Base-by-base conservation (phyloP, 352 stramenopile genomes). In the Globisporangium iwayamae region DNA sequence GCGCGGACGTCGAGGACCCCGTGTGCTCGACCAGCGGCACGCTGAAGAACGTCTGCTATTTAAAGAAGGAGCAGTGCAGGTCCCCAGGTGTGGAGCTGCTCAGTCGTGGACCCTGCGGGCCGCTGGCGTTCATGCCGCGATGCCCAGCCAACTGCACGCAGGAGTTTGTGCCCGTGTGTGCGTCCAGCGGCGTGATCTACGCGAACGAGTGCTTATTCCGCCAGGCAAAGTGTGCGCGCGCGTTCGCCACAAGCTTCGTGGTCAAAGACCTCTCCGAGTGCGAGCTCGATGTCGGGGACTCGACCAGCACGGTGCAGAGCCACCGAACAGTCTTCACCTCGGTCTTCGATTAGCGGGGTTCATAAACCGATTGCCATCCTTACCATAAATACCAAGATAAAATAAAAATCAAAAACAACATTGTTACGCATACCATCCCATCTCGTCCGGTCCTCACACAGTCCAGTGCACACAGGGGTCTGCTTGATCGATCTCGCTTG, bases 131-230 rank as follows among this genome's bases (percentile, higher is more conserved):
- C 5, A 55, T 78, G 32, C 50, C 73, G 5, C 45, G 63, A 0
- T 89, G 79, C 47, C 77, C 79, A 32, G 50, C 65, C 13, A 60
- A 36, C 4, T 86, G 76, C 60, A 78, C 72, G 4, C 57, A 77
- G 45, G 68, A 62, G 47, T 85, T 74, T 61, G 65, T 52, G 2
- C 76, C 75, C 0, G 74, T 89, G 32, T 89, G 80, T 20, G 78
- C 58, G 7, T 83, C 77, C 20, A 87, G 76, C 50, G 78, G 78
- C 48, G 38, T 74, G 20, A 38, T 87, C 11, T 87, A 86, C 57
- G 72, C 67, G 4, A 89, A 86, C 65, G 72, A 83, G 16, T 89
- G 78, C 43, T 48, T 79, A 1, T 89, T 87, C 48, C 74, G 74
- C 3, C 66, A 81, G 25, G 80, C 80, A 1, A 75, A 78, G 32